A percentile compares a stretch with the other conserved stretches of the same genome.
phyloP scores from a whole-genome alignment of 179 eudicot species.

The Drosera spatulata region DNA sequence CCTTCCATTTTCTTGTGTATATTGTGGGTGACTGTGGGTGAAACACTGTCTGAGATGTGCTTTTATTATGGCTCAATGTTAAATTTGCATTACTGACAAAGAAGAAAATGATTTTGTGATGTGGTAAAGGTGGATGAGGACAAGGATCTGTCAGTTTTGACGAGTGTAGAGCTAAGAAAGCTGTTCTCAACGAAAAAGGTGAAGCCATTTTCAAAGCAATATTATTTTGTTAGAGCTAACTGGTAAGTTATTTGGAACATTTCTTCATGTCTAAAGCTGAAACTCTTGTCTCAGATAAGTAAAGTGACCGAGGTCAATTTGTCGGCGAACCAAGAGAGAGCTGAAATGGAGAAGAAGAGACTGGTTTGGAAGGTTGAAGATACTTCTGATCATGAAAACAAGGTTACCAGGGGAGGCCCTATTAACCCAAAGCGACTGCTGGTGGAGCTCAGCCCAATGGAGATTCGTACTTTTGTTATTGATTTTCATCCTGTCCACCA shows the following conservation, averaged over 20 bases:
- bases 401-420: constrained; percentile 47
- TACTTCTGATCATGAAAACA: constrained; percentile 20
- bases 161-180: constrained; percentile 66
- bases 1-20: no score
- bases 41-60: no score
- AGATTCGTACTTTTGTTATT: constrained; percentile 70
- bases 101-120: neutral
- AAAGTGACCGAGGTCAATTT: constrained; percentile 72
- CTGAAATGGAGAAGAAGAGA: constrained; percentile 62
- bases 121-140: constrained; percentile 64
- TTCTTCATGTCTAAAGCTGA: neutral
- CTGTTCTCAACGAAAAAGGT: constrained; percentile 77
- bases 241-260: neutral
- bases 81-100: neutral
- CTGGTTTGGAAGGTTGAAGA: constrained; percentile 65
- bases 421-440: constrained; percentile 51
- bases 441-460: constrained; percentile 92
- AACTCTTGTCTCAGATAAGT: constrained; percentile 35
- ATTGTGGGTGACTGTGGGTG: no score
- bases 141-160: constrained; percentile 52
- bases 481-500: constrained; percentile 22
- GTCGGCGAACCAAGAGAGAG: constrained; percentile 85
- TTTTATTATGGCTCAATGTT: no score
- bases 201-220: neutral
- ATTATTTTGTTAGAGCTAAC: neutral